Conservation (phyloP, 495 filamentous ascomycete species). For the Penicillium paxilli region DNA sequence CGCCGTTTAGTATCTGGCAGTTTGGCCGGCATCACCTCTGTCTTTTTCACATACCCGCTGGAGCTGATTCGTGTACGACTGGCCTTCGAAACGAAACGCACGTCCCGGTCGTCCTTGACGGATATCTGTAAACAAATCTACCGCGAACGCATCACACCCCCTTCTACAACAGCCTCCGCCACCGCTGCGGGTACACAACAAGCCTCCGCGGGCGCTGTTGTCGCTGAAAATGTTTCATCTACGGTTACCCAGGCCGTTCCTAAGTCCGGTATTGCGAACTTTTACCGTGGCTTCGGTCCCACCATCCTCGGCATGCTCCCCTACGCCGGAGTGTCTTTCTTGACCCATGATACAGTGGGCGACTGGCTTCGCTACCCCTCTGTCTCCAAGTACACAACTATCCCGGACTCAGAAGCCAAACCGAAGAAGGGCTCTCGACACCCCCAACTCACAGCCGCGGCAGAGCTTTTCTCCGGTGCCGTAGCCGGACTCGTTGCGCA, state of each 20-base stretch:
- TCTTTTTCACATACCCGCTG: conserved; percentile 93
- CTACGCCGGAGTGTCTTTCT: conserved; percentile 96
- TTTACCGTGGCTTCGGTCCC: conserved; percentile 90
- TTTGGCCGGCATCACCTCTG: conserved; percentile 81
- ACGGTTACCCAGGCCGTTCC: conserved; percentile 50
- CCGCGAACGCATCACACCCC: conserved; percentile 57
- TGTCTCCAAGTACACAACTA: conserved; percentile 68
- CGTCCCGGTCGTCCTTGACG: conserved; percentile 62
- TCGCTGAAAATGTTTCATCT: conserved; percentile 36
- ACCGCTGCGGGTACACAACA: conserved; percentile 21
- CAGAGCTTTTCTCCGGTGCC: conserved; percentile 81
- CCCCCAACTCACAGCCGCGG: conserved; percentile 61
- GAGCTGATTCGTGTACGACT: conserved; percentile 91
- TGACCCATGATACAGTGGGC: conserved; percentile 85
- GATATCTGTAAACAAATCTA: conserved; percentile 83
- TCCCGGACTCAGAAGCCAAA: conserved; percentile 39
- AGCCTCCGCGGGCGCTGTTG: conserved; percentile 29
- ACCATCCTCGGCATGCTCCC: conserved; percentile 93
- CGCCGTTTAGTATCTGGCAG: conserved; percentile 78
- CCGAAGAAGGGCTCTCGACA: conserved; percentile 28
- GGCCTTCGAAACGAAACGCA: conserved; percentile 84
- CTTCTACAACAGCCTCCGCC: conserved; percentile 22
- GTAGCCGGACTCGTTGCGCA: conserved; percentile 85
- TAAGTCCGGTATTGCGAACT: conserved; percentile 74
- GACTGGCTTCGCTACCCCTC: conserved; percentile 72